Evolutionary conservation across 768 basidiomycete species (phyloP).

Genomic region (Mycena metata): DNA sequence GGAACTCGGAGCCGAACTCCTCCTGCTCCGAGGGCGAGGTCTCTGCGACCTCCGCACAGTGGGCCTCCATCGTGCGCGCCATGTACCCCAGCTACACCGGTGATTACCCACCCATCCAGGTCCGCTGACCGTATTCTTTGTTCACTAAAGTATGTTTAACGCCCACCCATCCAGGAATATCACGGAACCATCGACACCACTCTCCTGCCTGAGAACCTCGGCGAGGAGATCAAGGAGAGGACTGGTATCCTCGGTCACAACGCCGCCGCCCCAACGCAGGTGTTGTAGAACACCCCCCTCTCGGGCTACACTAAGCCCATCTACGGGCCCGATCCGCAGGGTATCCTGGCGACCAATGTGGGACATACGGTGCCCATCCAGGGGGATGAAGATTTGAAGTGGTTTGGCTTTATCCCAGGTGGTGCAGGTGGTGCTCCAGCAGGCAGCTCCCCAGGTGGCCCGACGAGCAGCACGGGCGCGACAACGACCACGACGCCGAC

Average conservation of each 20-base stretch:
- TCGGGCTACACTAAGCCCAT: slow-evolving; percentile 61
- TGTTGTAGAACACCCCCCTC: slow-evolving; percentile 54
- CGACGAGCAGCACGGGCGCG: neutral
- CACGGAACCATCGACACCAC: slow-evolving; percentile 68
- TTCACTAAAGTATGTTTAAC: no score
- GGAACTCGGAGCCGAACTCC: no score
- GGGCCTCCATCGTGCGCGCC: slow-evolving; percentile 57
- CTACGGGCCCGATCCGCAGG: slow-evolving; percentile 65
- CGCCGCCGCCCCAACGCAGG: slow-evolving; percentile 52
- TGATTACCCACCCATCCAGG: slow-evolving; percentile 59
- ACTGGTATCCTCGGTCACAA: slow-evolving; percentile 65
- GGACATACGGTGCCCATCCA: slow-evolving; percentile 68
- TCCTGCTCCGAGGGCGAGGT: slow-evolving; percentile 60
- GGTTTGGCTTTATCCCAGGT: slow-evolving; percentile 59
- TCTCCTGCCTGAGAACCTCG: slow-evolving; percentile 64
- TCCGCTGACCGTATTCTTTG: no score
- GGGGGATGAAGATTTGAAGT: slow-evolving; percentile 59
- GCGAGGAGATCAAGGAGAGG: slow-evolving; percentile 68
- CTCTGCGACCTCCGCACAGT: slow-evolving; percentile 60
- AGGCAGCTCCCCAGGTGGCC: neutral
- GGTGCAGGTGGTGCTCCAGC: slow-evolving; percentile 29
- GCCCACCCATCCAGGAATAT: slow-evolving; percentile 52
- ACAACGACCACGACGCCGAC: neutral
- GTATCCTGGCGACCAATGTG: slow-evolving; percentile 61
- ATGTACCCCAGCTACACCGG: slow-evolving; percentile 70